Evolutionary conservation across 176 grass and related monocot species (phyloP), one percentile per base, ranked within the genome.

Genomic region (Thinopyrum elongatum): DNA sequence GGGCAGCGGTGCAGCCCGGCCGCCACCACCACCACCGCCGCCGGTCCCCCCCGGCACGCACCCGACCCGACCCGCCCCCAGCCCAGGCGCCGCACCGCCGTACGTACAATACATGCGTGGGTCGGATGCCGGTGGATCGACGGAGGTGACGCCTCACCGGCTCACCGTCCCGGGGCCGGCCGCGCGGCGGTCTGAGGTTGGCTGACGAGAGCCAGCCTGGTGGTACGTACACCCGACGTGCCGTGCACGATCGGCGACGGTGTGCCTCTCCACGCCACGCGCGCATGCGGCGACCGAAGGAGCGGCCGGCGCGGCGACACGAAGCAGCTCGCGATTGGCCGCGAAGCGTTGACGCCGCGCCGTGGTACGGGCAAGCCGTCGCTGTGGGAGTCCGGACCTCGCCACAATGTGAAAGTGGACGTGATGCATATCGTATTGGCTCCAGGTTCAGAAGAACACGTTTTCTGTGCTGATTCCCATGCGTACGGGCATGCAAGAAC

Each of bases 1-100:
- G 60, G 59, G 82, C 87, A 59, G 53, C 87, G 75, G 74, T 53
- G 81, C 87, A 89, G 73, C 80, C 33, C 33, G 85, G 76, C 81
- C 42, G 3, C 42, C 89, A 80, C 49, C 77, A 25, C 82, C 41
- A 14, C 42, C 89, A 76, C 62, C 77, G 33, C 82, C 77, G 58
- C 82, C 80, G 49, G 72, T 53, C 79, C 84, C 53, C 65, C 23
- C 68, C 57, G 36, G 16, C 51, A 51, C 5, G 22, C 49, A 34
- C 63, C 34, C 35, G n/a, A 35, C 14, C 22, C 65, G 19, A 42
- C 53, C 53, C 53, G 69, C 36, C 78, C 76, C 68, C 39, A 65
- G 28, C 28, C 3, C 15, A 19, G 72, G 42, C 72, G 23, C 71
- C 71, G 44, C 71, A 23, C 71, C 71, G 41, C 27, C 39, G 42